Base-by-base conservation (phyloP, 441 rosid species). In the Gossypium schwendimanii region DNA sequence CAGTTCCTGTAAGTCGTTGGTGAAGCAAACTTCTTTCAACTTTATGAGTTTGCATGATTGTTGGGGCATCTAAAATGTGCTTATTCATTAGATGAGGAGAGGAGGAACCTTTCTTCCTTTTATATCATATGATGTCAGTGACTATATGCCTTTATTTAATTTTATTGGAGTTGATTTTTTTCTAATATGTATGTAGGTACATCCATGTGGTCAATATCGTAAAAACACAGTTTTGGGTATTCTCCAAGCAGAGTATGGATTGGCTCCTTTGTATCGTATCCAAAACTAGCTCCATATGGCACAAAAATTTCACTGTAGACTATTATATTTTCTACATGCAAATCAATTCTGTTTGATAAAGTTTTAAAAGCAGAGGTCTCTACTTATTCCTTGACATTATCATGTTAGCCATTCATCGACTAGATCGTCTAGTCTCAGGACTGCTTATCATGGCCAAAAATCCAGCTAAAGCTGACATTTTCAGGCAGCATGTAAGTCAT, bases 201-300 rank as follows among this genome's bases (percentile, higher is more conserved):
- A 92, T 84, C 98, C 97, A 12, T 95, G 98, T 81, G 99, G 98
- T 70, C 98, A 95, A 72, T 95, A 95, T 73, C 92, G 97, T 41
- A 95, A 91, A 86, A 95, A 95, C 83, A 95, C 97, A 1, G 84
- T 95, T 69, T 90, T 92, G 75, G 97, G 99, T 76, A 87, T 95
- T 82, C 98, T 95, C 79, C 89, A 92, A 78, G 98, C 99, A 21
- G 98, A 92, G 79, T 85, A 89, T 80, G 91, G 78, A 62, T 71
- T 92, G 76, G 87, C 89, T 31, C 84, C 96, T 78, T 76, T 94
- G 52, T 90, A 89, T 84, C 93, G 97, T 94, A 91, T 92, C 98
- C 98, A 24, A 64, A 77, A 20, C 0, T 68, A 39, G n/a, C 73
- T 11, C 36, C 28, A 36, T 21, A 44, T 23, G 58, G 66, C 28